Base-by-base conservation (phyloP, 176 grass and related monocot species). In the Raddia guianensis region DNA sequence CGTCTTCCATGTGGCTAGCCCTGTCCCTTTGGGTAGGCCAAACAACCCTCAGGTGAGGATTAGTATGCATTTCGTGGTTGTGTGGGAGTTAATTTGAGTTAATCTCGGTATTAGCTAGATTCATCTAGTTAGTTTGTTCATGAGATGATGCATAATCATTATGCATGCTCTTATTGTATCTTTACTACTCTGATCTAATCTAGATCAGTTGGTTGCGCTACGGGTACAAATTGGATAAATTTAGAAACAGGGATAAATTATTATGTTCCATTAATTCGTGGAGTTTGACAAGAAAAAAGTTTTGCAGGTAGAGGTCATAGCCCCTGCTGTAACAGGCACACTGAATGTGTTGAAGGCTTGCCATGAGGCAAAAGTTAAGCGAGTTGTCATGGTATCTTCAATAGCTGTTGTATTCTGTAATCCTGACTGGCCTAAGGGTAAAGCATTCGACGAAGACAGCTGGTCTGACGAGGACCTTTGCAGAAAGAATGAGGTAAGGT, bases 321-420 rank as follows among this genome's bases (percentile, higher is more conserved):
- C 71, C 57, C 94, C 91, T 78, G 94, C 91, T 75, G 87, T 97
- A 53, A 84, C 78, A 63, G 94, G 94, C 34, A 97, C 94, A 70
- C 63, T 51, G 37, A 97, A 97, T 81, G 91, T 97, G 33, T 47
- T 97, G 14, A 97, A 90, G 68, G 94, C 94, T 74, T 87, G 89
- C 68, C 12, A 64, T 8, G 87, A 97, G 67, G 82, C 91, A 44
- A 94, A 97, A 81, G 84, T 97, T 76, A 91, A 77, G 71, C 45
- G 89, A 70, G 84, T 97, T 77, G 84, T 97, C 58, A 71, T 93
- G 47, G 94, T 91, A 27, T 97, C 94, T n/a, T 91, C 91, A 74
- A 2, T 8, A 50, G 48, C 14, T 50, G 86, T 89, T 20, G 70
- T 94, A 18, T 5, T 2, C 61, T 42, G 20, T 65, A 91, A 88